Base-by-base conservation (phyloP, 768 basidiomycete species). In the Lyophyllum semitale region DNA sequence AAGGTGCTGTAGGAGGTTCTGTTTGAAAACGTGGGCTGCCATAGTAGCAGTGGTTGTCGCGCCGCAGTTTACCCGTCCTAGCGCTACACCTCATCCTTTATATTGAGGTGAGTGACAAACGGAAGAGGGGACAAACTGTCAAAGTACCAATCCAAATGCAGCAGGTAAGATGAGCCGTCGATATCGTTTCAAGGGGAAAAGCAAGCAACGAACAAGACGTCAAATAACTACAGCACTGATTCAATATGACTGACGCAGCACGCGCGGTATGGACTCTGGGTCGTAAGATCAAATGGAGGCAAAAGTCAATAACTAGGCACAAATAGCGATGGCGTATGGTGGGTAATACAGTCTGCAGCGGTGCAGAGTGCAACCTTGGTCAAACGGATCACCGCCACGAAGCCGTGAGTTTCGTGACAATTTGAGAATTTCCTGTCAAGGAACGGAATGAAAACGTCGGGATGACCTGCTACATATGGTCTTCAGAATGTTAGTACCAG, bases 1-100 rank as follows among this genome's bases (percentile, higher is more conserved):
- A 38, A 54, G 53, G 20, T 47, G 3, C 22, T 54, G 45, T 8
- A 54, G 45, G 23, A 54, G 53, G 17, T 54, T 46, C 33, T 25
- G 44, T 4, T 18, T 38, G 37, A 15, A 35, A 13, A 9, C 33
- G 8, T 35, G 8, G 33, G 33, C 33, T 15, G 8, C 33, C 33
- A 35, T 35, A 13, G 33, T 35, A 8, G 13, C 33, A 8, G 33
- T 13, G 33, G 33, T 35, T 8, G 33, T 35, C 3, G 33, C 15
- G 13, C 33, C 33, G 8, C 13, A 15, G 13, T 15, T 35, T 35
- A 13, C 33, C 13, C 33, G 15, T 35, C 33, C 29, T 11, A 30
- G 13, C 33, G 33, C 15, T 4, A 13, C 8, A 13, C 33, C 33
- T 35, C 33, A 35, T 9, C 8, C 33, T 35, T 35, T 35, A 35